phyloP scores from a whole-genome alignment of 2,329 filamentous ascomycete genomes.

The Chaetomiaceae sp. region DNA sequence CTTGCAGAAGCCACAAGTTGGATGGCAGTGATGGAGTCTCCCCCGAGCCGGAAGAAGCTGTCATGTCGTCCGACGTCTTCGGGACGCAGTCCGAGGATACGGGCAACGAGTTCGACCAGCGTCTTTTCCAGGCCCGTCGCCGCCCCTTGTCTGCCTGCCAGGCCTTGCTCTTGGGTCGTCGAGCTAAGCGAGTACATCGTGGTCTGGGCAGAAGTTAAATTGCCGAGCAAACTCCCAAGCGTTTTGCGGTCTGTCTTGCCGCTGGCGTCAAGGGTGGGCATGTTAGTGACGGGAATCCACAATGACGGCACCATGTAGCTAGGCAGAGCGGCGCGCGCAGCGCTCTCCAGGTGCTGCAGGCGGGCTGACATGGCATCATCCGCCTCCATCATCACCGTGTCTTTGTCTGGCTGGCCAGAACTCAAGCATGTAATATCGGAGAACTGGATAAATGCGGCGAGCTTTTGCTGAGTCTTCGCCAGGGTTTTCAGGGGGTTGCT shows the following conservation, averaged over 20 bases:
- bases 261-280: background rate
- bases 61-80: slow-evolving; percentile 22
- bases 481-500: background rate
- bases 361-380: background rate
- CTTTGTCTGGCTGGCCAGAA: background rate
- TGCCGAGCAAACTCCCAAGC: background rate
- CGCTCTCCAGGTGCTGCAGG: background rate
- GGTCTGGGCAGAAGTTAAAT: background rate
- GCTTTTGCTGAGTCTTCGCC: background rate
- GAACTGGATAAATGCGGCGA: background rate
- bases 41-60: slow-evolving; percentile 35
- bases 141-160: slow-evolving; percentile 15
- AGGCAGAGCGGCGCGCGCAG: background rate
- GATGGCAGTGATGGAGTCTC: slow-evolving; percentile 36
- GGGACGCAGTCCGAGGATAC: slow-evolving; percentile 21
- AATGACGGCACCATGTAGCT: slow-evolving; percentile 1
- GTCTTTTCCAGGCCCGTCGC: background rate
- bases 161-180: background rate
- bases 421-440: background rate
- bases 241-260: slow-evolving; percentile 5
- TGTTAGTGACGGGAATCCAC: background rate
- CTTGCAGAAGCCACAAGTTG: slow-evolving; percentile 40
- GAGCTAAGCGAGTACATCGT: background rate
- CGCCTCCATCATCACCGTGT: background rate
- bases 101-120: background rate